Conservation (phyloP, 257 asterid species). For the Ballota nigra region DNA sequence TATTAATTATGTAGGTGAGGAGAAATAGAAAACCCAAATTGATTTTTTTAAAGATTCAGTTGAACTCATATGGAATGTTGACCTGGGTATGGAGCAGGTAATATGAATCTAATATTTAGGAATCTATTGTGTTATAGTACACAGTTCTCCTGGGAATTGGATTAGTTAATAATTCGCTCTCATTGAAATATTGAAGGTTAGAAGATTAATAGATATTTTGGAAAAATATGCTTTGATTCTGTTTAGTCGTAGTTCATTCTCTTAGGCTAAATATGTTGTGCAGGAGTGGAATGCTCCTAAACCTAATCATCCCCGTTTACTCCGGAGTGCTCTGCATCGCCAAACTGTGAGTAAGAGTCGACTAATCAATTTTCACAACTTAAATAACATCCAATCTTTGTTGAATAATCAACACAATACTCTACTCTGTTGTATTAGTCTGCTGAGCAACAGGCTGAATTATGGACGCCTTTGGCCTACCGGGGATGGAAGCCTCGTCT, state of each 20-base stretch:
- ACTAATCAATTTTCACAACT: conserved; percentile 1
- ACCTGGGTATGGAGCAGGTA: conserved; percentile 10
- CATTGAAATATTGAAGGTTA: neutral
- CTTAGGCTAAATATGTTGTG: conserved; percentile 15
- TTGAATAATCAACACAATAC: neutral
- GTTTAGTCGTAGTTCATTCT: conserved; percentile 1
- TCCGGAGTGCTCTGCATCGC: conserved; percentile 64
- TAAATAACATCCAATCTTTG: neutral
- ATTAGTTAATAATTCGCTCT: neutral
- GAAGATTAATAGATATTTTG: neutral
- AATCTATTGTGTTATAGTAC: neutral
- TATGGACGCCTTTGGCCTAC: conserved; percentile 69
- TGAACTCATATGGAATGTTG: conserved; percentile 10
- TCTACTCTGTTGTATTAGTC: conserved; percentile 32
- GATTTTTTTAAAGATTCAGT: neutral
- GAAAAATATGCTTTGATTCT: neutral
- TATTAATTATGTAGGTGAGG: neutral
- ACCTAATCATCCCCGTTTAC: conserved; percentile 71
- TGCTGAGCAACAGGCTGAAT: conserved; percentile 45
- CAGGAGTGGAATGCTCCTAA: conserved; percentile 79
- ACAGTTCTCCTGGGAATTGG: neutral
- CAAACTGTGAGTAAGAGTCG: conserved; percentile 68
- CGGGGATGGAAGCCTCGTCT: conserved; percentile 73
- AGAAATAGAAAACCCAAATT: neutral
- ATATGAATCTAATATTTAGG: neutral